Base-by-base conservation (phyloP, 164 flowering plant species). In the Hamamelis virginiana region DNA sequence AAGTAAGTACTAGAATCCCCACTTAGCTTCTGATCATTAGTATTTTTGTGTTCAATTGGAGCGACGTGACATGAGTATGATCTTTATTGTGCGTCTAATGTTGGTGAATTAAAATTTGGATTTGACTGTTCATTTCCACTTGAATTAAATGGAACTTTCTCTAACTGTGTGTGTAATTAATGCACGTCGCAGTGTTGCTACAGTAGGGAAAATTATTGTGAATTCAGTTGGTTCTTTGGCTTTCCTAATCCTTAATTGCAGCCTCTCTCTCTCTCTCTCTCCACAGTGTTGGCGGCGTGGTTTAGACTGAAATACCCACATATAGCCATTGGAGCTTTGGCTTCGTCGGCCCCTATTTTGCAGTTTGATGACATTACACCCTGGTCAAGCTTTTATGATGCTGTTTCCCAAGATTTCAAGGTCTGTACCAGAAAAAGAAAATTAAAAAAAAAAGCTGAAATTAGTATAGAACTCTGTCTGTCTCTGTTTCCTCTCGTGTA, bases 261-360 rank as follows among this genome's bases (percentile, higher is more conserved):
- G 9, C 16, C 48, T 0, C 15, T 59, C 47, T 59, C 27, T 28
- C 45, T 50, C 45, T 59, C 43, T 57, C 66, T 57, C 56, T 65
- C 5, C 5, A 16, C 79, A 80, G 87, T 84, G 86, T 51, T 86
- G 65, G 87, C 87, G 46, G 81, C 87, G 23, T 86, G 86, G 90
- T 84, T 86, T 64, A 75, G 88, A 77, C 72, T 86, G 65, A 84
- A 86, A 67, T 84, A 86, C 59, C 90, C 90, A 26, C 90, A 86
- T 57, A 62, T 86, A 19, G 82, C 86, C 19, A 72, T 83, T 60
- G 90, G 88, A 56, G 87, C 90, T 14, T 60, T 86, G 80, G 82
- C 90, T 56, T 84, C 88, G 69, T 84, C 88, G 64, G 90, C 88
- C 8, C 88, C 88, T 9, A 83, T 86, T 18, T 53, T 84, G 70